These are phyloP conservation scores for Fraxinus cuspidata DNA, from an alignment of 257 asterid genomes.

Conservation along the genomic window DNA sequence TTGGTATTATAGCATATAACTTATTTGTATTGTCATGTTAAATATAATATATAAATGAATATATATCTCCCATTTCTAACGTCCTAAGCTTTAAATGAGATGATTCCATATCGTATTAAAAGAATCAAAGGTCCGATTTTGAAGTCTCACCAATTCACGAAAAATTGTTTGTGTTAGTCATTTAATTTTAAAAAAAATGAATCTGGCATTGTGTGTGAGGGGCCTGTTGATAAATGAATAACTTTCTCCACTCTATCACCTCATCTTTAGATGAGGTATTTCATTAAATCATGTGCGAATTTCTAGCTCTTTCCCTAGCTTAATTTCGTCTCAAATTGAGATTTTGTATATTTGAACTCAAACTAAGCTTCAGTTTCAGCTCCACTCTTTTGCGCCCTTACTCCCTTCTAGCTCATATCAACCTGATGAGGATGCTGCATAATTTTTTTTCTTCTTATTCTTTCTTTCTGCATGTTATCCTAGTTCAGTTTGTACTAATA, in stretches of 20 bases:
- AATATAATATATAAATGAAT: neutral
- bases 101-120: neutral
- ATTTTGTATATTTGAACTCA: neutral
- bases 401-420: neutral
- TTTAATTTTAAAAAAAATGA: neutral
- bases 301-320: neutral
- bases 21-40: neutral
- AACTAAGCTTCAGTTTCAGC: neutral
- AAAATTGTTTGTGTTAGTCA: neutral
- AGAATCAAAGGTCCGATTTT: neutral
- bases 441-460: neutral
- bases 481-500: slow-evolving; percentile 13
- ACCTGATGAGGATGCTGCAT: neutral
- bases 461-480: neutral
- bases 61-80: neutral
- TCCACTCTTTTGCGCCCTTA: neutral
- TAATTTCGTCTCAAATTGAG: neutral
- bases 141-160: neutral
- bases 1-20: neutral
- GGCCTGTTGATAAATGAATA: neutral
- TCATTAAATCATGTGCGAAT: neutral
- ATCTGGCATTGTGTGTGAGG: neutral
- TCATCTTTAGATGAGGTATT: neutral
- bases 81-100: neutral
- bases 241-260: neutral